A percentile compares a stretch with the other conserved stretches of the same genome.
These are phyloP conservation scores for Umbelopsis ramanniana DNA, from an alignment of 192 early-diverging fungal species.

Conservation along the genomic window DNA sequence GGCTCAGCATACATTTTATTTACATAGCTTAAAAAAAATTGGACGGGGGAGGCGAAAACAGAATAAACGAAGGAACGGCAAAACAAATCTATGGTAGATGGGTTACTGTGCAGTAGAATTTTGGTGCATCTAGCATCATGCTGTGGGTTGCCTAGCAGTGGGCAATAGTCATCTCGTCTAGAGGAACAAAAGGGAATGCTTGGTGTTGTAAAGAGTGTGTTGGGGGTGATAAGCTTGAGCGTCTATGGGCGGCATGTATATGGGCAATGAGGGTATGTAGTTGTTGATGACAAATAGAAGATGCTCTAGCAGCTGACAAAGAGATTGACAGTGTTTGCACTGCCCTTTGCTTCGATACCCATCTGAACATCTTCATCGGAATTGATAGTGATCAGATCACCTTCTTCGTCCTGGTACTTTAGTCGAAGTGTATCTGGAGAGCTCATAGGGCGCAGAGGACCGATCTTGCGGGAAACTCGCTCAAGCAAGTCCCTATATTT, in stretches of 20 bases:
- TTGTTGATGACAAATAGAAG: neutral
- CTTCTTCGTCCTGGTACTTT: constrained; percentile 92
- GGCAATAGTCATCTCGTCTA: neutral
- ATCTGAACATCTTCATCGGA: constrained; percentile 89
- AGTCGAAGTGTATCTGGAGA: constrained; percentile 65
- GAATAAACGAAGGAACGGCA: neutral
- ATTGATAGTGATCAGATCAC: constrained; percentile 83
- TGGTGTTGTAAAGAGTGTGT: neutral
- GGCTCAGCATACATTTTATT: too few relatives aligned
- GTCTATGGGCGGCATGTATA: neutral
- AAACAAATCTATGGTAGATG: constrained; percentile 8
- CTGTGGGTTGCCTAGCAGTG: neutral
- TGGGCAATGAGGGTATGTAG: neutral
- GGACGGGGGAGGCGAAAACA: too few relatives aligned
- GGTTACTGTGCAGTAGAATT: neutral
- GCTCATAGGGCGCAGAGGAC: constrained; percentile 69
- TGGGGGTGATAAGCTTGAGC: neutral
- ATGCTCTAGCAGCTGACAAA: constrained; percentile 51
- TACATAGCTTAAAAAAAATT: too few relatives aligned
- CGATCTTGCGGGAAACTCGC: constrained; percentile 89
- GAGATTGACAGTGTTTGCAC: constrained; percentile 54
- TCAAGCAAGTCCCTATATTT: constrained; percentile 76
- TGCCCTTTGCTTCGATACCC: constrained; percentile 77
- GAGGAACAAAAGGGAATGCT: neutral
- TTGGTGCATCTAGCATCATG: constrained; percentile 19